Base-by-base conservation (phyloP, 2,329 filamentous ascomycete species). In the Colletotrichum echinochloae region DNA sequence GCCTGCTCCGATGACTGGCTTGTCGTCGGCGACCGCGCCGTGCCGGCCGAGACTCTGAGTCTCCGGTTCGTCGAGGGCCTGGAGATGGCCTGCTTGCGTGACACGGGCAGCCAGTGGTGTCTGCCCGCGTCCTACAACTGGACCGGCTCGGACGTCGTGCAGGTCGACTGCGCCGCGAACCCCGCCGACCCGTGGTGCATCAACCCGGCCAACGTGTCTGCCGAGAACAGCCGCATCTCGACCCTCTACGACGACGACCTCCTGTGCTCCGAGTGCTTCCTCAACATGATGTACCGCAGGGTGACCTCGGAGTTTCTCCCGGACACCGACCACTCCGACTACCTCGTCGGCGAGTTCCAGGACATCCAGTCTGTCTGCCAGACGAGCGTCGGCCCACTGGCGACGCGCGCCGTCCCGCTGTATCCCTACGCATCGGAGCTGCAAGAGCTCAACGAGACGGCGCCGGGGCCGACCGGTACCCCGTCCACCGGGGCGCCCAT, bases 161-260 rank as follows among this genome's bases (percentile, higher is more conserved):
- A 65, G 44, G 30, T 62, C 7, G 48, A 72, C 56, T 72, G 70
- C 57, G 54, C 46, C 16, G 70, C 70, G 18, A 68, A 65, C 16
- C 70, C 70, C 3, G 12, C 49, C 5, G 70, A 68, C n/a, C 70
- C 70, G 33, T 69, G 55, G 48, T 72, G 65, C 44, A 54, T 59
- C 20, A 63, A 72, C 60, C 52, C 48, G 2, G 65, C 51, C 39
- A 57, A 68, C 18, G 52, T 56, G 14, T 44, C 26, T n/a, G 23
- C 60, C 23, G 56, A 72, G 51, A 72, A 72, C 49, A 61, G 54
- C 23, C 63, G 65, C 20, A 69, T 69, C 23, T 68, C 69, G 16
- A 51, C 39, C 2, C 46, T 72, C n/a, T 68, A 72, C 41, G 60
- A 68, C 12, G 59, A 72, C 18, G 66, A 70, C 28, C 23, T 72